Evolutionary conservation across 257 asterid species (phyloP), one percentile per base, ranked within the genome.

Genomic region (Linderniella brevidens): DNA sequence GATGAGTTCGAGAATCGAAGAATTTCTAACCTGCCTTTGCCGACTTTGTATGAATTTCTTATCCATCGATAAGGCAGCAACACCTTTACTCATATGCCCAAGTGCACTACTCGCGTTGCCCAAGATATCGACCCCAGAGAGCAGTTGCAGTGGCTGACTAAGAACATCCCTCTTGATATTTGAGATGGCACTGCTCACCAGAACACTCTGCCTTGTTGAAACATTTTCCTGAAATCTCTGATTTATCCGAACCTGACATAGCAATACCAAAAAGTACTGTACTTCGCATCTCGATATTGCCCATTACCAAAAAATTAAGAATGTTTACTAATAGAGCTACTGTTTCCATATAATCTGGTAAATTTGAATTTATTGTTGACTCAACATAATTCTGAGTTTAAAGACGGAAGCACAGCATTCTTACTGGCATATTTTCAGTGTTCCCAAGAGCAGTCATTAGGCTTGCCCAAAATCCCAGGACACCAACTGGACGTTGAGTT

Each of bases 81-180:
- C 96, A 55, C 98, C 98, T 75, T 90, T 90, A 87, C 98, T 90
- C 98, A 90, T 90, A 64, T 90, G 98, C 53, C 96, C 98, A 58
- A 90, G 93, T 51, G 98, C 98, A 66, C 98, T 90, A 67, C 98
- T 90, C 50, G 98, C 98, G 73, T 90, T 90, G 36, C 98, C 98
- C 59, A 90, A 74, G 60, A 90, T 90, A 70, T 90, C 98, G 60
- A 90, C 93, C 58, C 98, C 98, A 1, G 98, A 90, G 42, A 90
- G 96, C 65, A 90, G 79, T 66, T 90, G 98, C 57, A 90, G 66
- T 20, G 98, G 98, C 56, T 81, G 98, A 80, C 98, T 75, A 55
- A 90, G 94, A 55, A 90, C 64, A 73, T 90, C 98, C 86, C 85
- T 90, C 65, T 67, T 85, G 20, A 90, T 68, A 64, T 85, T 90